Evolutionary conservation across 139 green algal genomes (phyloP), one percentile per base, ranked within the genome.

Genomic region (Coelastrella sp.): DNA sequence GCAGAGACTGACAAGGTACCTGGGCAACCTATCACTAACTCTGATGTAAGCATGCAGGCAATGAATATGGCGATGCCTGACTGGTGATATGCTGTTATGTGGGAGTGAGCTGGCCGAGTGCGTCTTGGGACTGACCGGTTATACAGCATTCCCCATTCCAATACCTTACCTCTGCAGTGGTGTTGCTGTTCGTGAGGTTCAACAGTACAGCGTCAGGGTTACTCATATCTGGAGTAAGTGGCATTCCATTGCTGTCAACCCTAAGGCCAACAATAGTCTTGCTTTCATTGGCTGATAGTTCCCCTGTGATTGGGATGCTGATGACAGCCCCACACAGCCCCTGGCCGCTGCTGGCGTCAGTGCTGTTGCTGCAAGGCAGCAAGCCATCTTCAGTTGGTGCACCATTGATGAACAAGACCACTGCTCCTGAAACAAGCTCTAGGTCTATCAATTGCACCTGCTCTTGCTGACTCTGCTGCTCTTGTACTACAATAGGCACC

Each of bases 171-270:
- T 9, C 2, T 74, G 66, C 30, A 32, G 66, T 50, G 11, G 66
- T 74, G 66, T 38, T 74, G 66, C 35, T 38, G 32, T 74, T 74
- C 21, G 3, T 30, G 13, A 74, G 7, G 2, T 38, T 38, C 37
- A 74, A 5, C 35, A 74, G 66, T 7, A 74, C 34, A 51, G 32
- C 66, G 45, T 50, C 66, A 17, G 66, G 66, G 48, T 57, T 57
- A 23, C 13, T 23, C 13, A 15, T 57, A 15, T 57, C 17, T 57
- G 48, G 48, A 1, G 48, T 57, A 21, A 51, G 15, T 1, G 66
- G 66, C 35, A 74, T 38, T 5, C 66, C 66, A 32, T 32, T 41
- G 30, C 15, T 6, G 32, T 50, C 66, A 40, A 74, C 40, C 5
- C 35, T 37, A 3, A 74, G 66, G 32, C 37, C 66, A 8, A 74